These are phyloP conservation scores for Chamaecrista fasciculata DNA, from an alignment of 306 rosid genomes.

Conservation along the genomic window DNA sequence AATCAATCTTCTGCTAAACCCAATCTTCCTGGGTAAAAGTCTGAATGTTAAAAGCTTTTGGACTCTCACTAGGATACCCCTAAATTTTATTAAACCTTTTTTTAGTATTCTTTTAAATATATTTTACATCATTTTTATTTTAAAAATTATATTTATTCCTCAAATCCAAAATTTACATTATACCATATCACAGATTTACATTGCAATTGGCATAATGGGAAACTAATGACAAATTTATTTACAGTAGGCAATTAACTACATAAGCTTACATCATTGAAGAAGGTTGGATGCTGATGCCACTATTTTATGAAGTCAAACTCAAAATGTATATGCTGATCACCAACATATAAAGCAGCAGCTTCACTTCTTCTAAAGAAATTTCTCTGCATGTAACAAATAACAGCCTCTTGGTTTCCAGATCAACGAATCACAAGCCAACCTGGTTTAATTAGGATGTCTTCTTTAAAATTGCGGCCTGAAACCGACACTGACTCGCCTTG, in stretches of 20 bases:
- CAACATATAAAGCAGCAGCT: no score
- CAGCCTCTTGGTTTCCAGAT: conserved; percentile 28
- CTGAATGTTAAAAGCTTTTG: no score
- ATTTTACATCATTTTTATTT: no score
- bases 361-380: conserved; percentile 18
- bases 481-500: conserved; percentile 93
- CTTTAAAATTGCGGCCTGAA: conserved; percentile 85
- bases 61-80: no score
- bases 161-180: conserved; percentile 33
- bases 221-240: conserved; percentile 30
- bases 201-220: conserved; percentile 30
- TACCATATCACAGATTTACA: conserved; percentile 37
- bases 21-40: no score
- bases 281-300: conserved; percentile 26
- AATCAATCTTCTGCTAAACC: no score
- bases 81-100: no score
- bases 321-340: conserved; percentile 22
- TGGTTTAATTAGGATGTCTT: conserved; percentile 71
- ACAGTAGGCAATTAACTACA: conserved; percentile 25
- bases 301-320: background rate
- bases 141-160: background rate
- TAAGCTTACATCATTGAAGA: conserved; percentile 5
- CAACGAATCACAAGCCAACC: conserved; percentile 90
- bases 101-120: no score
- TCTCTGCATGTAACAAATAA: background rate